phyloP scores from a whole-genome alignment of 805 yeast genomes.

The Metschnikowia continentalis region DNA sequence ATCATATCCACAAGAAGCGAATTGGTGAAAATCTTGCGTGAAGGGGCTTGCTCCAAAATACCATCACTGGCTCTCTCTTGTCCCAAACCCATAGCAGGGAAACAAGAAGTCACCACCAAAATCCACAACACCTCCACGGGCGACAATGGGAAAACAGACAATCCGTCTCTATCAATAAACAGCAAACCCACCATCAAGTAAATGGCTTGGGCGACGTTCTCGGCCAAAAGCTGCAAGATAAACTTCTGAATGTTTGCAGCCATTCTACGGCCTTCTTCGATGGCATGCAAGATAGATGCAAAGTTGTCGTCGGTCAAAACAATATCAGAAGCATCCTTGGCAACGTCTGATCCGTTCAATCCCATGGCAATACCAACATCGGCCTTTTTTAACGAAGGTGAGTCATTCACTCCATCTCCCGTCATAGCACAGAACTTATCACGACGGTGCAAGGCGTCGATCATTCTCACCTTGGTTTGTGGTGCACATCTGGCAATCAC shows the following conservation, averaged over 20 bases:
- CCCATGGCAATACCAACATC: constrained; percentile 31
- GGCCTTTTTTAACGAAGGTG: constrained; percentile 26
- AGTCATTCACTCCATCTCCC: constrained; percentile 41
- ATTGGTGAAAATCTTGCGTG: constrained; percentile 35
- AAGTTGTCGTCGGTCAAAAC: constrained; percentile 27
- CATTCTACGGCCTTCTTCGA: constrained; percentile 25
- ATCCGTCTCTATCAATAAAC: constrained; percentile 56
- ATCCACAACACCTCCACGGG: constrained; percentile 27
- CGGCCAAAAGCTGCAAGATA: constrained; percentile 20
- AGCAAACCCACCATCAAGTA: constrained; percentile 68
- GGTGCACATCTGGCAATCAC: constrained; percentile 85
- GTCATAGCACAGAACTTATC: constrained; percentile 66
- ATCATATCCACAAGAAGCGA: constrained; percentile 40
- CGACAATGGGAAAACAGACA: constrained; percentile 76
- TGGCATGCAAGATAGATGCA: constrained; percentile 25
- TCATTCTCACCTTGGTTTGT: constrained; percentile 75
- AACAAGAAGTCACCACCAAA: constrained; percentile 20
- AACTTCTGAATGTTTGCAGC: constrained; percentile 20
- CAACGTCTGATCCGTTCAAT: constrained; percentile 27
- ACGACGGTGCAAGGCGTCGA: constrained; percentile 58
- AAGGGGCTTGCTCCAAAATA: constrained; percentile 35
- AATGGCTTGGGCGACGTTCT: constrained; percentile 50
- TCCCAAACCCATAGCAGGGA: constrained; percentile 23
- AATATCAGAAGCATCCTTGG: constrained; percentile 27
- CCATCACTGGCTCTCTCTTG: constrained; percentile 39